Percentiles rank a stretch among this genome's conserved stretches.
These are phyloP conservation scores for Dactylellina cionopaga DNA, from an alignment of 2,329 filamentous ascomycete species.

Conservation along the genomic window DNA sequence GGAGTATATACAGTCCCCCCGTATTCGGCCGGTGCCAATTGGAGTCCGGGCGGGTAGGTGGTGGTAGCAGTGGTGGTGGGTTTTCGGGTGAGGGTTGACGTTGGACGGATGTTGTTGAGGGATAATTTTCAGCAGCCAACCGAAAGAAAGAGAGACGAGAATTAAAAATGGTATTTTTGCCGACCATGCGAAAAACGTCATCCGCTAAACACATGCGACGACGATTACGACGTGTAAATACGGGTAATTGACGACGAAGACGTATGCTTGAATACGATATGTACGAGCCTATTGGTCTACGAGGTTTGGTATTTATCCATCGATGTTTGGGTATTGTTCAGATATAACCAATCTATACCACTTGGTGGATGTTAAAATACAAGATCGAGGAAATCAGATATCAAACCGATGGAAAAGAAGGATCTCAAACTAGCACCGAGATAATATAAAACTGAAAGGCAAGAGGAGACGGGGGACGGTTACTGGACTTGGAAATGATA, in stretches of 20 bases:
- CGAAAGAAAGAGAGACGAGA: slow-evolving; percentile 6
- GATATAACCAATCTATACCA: slow-evolving; percentile 12
- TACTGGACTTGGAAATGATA: too few relatives aligned
- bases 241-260: too few relatives aligned
- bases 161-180: slow-evolving; percentile 2
- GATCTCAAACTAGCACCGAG: too few relatives aligned
- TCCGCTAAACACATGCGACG: slow-evolving; percentile 12
- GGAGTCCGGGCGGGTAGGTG: background rate
- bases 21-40: too few relatives aligned
- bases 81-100: slow-evolving; percentile 6
- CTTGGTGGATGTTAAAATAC: slow-evolving; percentile 24
- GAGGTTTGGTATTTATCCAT: background rate
- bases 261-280: too few relatives aligned
- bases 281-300: too few relatives aligned
- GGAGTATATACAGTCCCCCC: too few relatives aligned
- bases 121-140: slow-evolving; percentile 48
- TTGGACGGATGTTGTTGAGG: slow-evolving; percentile 32
- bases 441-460: too few relatives aligned
- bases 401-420: background rate
- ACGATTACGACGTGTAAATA: too few relatives aligned
- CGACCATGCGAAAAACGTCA: slow-evolving; percentile 31
- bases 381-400: slow-evolving; percentile 4
- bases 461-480: too few relatives aligned
- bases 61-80: background rate
- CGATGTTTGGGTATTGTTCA: background rate